Evolutionary conservation across 2,329 filamentous ascomycete genomes (phyloP).

Genomic region (Colletotrichum sp.): DNA sequence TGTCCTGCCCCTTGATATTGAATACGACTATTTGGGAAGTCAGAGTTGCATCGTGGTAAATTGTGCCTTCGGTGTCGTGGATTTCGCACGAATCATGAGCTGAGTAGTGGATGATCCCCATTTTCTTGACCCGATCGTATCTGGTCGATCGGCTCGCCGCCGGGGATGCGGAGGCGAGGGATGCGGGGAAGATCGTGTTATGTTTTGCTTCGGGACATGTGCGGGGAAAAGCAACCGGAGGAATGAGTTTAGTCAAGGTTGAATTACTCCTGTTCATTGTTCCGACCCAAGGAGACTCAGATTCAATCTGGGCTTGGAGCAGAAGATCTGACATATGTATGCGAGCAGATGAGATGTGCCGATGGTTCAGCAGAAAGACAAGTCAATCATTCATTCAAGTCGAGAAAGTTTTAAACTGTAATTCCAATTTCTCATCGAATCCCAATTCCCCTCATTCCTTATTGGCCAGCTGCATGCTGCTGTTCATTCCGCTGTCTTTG

Average conservation of each 20-base stretch:
- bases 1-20: not conserved
- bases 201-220: not conserved
- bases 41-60: not conserved
- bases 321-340: not conserved
- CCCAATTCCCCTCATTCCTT: not conserved
- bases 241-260: not conserved
- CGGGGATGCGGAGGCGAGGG: not conserved
- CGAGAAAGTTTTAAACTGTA: accelerated
- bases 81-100: constrained; percentile 12
- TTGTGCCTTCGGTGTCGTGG: not conserved
- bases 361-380: not conserved
- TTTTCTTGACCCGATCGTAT: not conserved
- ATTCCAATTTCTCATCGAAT: not conserved
- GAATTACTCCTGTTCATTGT: not conserved
- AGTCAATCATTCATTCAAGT: not conserved
- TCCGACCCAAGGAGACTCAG: not conserved
- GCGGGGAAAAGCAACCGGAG: not conserved
- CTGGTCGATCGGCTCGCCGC: not conserved
- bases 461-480: not conserved
- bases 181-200: not conserved
- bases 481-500: not conserved
- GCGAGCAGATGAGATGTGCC: not conserved
- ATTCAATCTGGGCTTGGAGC: not conserved
- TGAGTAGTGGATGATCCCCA: not conserved
- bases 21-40: not conserved